These are phyloP conservation scores for Eimeria tenella DNA, from an alignment of 169 alveolate genomes.

Conservation along the genomic window DNA sequence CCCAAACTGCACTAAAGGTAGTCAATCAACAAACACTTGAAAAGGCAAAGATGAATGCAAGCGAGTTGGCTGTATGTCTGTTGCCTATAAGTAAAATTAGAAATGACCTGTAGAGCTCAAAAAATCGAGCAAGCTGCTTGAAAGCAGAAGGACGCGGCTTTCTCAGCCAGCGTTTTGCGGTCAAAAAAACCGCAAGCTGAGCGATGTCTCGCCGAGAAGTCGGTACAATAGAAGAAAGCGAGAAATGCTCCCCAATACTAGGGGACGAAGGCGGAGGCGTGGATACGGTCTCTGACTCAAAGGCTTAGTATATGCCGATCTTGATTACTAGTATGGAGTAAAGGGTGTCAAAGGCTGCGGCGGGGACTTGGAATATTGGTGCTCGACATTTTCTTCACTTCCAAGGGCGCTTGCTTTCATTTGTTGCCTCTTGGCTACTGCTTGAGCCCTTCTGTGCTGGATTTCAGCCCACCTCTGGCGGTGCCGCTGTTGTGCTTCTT, in stretches of 20 bases:
- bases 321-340: slow-evolving; percentile 16
- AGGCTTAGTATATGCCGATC: not conserved
- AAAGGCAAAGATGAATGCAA: no score
- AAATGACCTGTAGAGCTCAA: no score
- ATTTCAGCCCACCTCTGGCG: slow-evolving; percentile 63
- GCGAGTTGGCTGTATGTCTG: no score
- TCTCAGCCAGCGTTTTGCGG: no score
- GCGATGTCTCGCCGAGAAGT: not conserved
- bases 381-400: slow-evolving; percentile 16
- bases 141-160: no score
- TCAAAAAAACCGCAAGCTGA: no score
- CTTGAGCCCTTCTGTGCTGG: slow-evolving; percentile 62
- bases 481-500: slow-evolving; percentile 63
- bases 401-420: not conserved
- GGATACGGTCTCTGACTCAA: not conserved
- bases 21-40: no score
- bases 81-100: no score
- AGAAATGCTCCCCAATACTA: not conserved
- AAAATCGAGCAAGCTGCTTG: no score
- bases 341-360: slow-evolving; percentile 14
- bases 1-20: no score
- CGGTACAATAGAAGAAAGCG: not conserved
- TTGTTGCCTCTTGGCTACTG: slow-evolving; percentile 38
- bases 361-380: not conserved
- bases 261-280: not conserved